These are phyloP conservation scores for Amanita brunnescens DNA, from an alignment of 768 basidiomycete species.

Conservation along the genomic window DNA sequence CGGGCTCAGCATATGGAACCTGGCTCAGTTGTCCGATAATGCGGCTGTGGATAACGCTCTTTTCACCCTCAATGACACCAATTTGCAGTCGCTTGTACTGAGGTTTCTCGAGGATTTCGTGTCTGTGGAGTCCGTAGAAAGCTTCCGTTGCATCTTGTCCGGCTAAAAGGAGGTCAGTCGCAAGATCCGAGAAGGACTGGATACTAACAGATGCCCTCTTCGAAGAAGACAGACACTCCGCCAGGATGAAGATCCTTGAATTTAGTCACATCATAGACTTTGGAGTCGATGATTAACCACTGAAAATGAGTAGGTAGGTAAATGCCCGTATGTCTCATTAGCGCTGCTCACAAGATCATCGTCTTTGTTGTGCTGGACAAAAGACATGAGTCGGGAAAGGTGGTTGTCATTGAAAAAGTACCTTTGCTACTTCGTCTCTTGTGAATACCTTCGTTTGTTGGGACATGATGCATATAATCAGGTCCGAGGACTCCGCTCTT, in stretches of 20 bases:
- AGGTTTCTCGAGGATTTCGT: constrained; percentile 76
- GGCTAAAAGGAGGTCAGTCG: constrained; percentile 41
- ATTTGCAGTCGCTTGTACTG: constrained; percentile 73
- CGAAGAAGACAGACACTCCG: constrained; percentile 67
- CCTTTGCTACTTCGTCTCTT: constrained; percentile 36
- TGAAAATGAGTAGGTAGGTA: constrained; percentile 16
- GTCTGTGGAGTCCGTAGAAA: constrained; percentile 87
- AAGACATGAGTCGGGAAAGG: constrained; percentile 8
- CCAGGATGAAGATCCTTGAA: constrained; percentile 87
- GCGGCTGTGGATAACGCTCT: constrained; percentile 46
- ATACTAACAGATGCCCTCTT: constrained; percentile 63
- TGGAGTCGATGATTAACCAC: constrained; percentile 85
- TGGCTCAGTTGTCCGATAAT: constrained; percentile 58
- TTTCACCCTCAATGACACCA: constrained; percentile 64
- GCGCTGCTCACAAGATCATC: constrained; percentile 55
- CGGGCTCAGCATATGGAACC: constrained; percentile 89
- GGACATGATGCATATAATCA: constrained; percentile 19
- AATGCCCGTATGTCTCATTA: constrained; percentile 7
- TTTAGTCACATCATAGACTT: constrained; percentile 75
- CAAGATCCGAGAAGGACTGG: constrained; percentile 26
- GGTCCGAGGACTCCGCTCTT: not conserved
- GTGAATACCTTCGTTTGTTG: constrained; percentile 30
- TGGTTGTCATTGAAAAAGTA: constrained; percentile 11
- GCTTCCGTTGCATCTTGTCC: constrained; percentile 85
- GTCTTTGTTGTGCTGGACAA: constrained; percentile 59